phyloP scores from a whole-genome alignment of 2,329 filamentous ascomycete genomes.

The Verruconis gallopava region DNA sequence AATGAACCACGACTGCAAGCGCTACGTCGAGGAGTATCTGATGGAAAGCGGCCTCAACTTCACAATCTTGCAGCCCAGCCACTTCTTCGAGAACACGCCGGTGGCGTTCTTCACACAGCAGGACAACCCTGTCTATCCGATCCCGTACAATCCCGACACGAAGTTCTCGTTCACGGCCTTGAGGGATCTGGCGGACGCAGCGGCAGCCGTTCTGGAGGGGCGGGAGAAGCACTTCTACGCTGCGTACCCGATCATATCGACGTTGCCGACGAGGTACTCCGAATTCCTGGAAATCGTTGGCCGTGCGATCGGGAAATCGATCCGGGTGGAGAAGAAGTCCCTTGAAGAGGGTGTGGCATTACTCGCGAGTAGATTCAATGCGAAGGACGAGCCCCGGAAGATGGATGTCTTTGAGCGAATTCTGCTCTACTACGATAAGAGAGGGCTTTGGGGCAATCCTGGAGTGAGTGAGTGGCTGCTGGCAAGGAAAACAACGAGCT shows the following conservation, averaged over 20 bases:
- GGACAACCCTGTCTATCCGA: conserved; percentile 2
- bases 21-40: conserved; percentile 23
- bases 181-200: conserved; percentile 18
- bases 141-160: conserved; percentile 8
- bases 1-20: conserved; percentile 26
- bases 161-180: conserved; percentile 18
- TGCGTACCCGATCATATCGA: conserved; percentile 18
- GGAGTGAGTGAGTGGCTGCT: background rate
- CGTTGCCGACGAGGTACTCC: conserved; percentile 12
- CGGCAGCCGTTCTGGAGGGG: conserved; percentile 15
- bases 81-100: conserved; percentile 22
- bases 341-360: background rate
- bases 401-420: background rate
- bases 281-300: background rate
- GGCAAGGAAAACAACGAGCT: background rate
- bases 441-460: background rate
- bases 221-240: conserved; percentile 19
- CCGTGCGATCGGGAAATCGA: background rate
- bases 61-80: conserved; percentile 25
- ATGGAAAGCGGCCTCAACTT: conserved; percentile 22
- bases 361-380: background rate
- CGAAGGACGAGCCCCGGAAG: background rate
- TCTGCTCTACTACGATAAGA: conserved; percentile 1
- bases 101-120: conserved; percentile 14
- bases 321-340: background rate